These are phyloP conservation scores for Dothidotthia symphoricarpi DNA, from an alignment of 2,329 filamentous ascomycete genomes.

Conservation along the genomic window DNA sequence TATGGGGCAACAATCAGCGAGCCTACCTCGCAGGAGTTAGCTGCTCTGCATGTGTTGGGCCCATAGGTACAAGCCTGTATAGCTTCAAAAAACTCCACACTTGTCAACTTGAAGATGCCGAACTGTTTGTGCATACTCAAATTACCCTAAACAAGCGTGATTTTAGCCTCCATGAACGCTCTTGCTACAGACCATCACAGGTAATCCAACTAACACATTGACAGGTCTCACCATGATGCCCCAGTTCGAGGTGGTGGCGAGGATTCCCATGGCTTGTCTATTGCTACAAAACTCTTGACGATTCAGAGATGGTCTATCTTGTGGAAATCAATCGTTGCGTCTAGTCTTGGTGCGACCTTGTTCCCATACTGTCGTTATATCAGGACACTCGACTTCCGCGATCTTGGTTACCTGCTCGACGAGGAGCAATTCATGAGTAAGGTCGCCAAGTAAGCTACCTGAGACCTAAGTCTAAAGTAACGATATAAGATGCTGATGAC, in stretches of 20 bases:
- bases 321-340: conserved; percentile 68
- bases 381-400: conserved; percentile 61
- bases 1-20: too few relatives aligned
- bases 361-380: conserved; percentile 71
- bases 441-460: conserved; percentile 52
- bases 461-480: background rate
- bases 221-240: conserved; percentile 46
- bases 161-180: background rate
- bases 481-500: conserved; percentile 6
- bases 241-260: conserved; percentile 48
- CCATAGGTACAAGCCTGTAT: too few relatives aligned
- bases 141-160: background rate
- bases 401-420: conserved; percentile 59
- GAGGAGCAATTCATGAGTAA: conserved; percentile 59
- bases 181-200: too few relatives aligned
- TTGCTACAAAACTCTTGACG: conserved; percentile 46
- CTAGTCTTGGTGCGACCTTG: conserved; percentile 60
- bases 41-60: too few relatives aligned
- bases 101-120: background rate
- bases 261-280: too few relatives aligned
- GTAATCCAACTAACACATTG: conserved; percentile 1
- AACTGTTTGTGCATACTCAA: conserved; percentile 1
- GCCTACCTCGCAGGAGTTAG: too few relatives aligned
- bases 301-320: conserved; percentile 60
- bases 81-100: too few relatives aligned